A percentile compares a stretch with the other conserved stretches of the same genome.
Conservation (phyloP, 2,329 filamentous ascomycete species). For the Zelopaecilomyces penicillatus region DNA sequence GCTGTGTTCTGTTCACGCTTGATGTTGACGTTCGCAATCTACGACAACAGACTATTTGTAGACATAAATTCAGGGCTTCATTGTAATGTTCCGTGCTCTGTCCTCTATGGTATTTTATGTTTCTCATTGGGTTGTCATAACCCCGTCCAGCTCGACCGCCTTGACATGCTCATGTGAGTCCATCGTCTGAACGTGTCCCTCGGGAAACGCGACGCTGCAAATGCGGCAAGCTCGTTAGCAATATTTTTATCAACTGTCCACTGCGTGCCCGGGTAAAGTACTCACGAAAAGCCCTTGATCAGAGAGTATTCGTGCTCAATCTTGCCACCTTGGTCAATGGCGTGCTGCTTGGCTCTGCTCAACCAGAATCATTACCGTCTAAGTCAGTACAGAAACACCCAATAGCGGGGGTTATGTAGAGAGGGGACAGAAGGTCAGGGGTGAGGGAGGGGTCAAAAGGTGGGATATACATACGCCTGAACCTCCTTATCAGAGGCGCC, state of each 20-base stretch:
- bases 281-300: constrained; percentile 91
- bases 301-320: constrained; percentile 78
- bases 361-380: no score
- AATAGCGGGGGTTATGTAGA: neutral
- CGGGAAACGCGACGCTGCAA: constrained; percentile 65
- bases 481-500: constrained; percentile 59
- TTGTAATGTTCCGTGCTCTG: no score
- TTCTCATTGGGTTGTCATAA: constrained; percentile 61
- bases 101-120: no score
- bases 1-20: no score
- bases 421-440: neutral
- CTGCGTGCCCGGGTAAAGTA: constrained; percentile 11
- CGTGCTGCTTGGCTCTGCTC: constrained; percentile 68
- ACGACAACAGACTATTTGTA: no score
- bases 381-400: neutral
- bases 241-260: neutral
- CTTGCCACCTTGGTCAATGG: constrained; percentile 66
- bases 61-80: no score
- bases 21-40: no score
- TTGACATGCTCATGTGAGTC: constrained; percentile 63
- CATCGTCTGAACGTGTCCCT: constrained; percentile 58
- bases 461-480: constrained; percentile 44
- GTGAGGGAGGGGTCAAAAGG: neutral
- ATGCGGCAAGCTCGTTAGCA: neutral
- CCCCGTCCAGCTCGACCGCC: constrained; percentile 62